phyloP scores from a whole-genome alignment of 192 early-diverging fungal genomes.

The Backusella psychrophila region DNA sequence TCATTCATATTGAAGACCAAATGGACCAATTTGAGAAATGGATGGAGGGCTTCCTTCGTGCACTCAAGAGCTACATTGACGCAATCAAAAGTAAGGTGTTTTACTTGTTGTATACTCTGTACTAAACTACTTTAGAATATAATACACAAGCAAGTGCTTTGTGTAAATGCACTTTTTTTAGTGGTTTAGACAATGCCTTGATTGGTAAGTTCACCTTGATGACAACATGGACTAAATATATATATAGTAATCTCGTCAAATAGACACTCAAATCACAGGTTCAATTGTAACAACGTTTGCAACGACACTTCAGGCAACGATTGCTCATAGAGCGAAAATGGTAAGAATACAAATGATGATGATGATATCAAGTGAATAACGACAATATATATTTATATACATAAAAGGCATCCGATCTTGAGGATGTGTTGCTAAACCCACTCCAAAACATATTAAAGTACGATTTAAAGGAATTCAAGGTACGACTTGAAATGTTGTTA shows the following conservation, averaged over 20 bases:
- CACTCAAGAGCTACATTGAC: constrained; percentile 35
- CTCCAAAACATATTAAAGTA: constrained; percentile 56
- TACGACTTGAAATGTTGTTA: constrained; percentile 17
- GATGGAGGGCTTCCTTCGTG: constrained; percentile 42
- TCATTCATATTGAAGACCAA: constrained; percentile 54
- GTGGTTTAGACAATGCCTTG: constrained; percentile 22
- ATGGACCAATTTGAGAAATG: constrained; percentile 54
- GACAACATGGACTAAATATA: too few relatives aligned
- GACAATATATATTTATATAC: neutral
- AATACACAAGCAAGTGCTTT: constrained; percentile 32
- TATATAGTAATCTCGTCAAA: too few relatives aligned
- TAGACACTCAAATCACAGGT: constrained; percentile 33
- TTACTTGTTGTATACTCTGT: neutral
- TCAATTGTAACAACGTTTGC: constrained; percentile 41
- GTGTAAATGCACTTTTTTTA: constrained; percentile 18
- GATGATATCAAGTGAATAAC: neutral
- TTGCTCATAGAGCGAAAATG: constrained; percentile 46
- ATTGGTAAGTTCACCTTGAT: constrained; percentile 25
- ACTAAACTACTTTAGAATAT: constrained; percentile 22
- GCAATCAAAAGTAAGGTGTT: constrained; percentile 34
- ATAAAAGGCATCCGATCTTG: constrained; percentile 50
- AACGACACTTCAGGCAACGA: constrained; percentile 45
- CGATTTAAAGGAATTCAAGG: constrained; percentile 66
- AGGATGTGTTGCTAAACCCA: constrained; percentile 57
- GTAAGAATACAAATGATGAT: constrained; percentile 20